Conservation (phyloP, 768 basidiomycete species). For the Rhizopogon roseolus region DNA sequence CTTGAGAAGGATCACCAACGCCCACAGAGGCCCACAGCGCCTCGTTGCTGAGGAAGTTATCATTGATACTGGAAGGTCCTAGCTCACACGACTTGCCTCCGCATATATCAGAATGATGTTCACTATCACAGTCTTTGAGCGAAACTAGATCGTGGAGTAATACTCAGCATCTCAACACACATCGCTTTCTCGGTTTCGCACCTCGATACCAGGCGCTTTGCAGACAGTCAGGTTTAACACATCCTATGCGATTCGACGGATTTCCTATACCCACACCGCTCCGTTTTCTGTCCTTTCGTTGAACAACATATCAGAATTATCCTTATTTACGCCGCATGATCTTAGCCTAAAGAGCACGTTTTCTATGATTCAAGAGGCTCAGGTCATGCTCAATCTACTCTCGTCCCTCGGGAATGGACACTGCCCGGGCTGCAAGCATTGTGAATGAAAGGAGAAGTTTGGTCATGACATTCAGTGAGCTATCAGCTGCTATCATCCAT, state of each 20-base stretch:
- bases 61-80: no score
- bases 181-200: not conserved
- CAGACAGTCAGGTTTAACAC: not conserved
- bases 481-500: conserved; percentile 1
- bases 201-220: not conserved
- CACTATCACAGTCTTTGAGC: not conserved
- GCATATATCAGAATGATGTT: no score
- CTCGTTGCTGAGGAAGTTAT: no score
- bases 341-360: not conserved
- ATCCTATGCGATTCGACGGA: conserved; percentile 2
- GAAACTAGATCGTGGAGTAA: not conserved
- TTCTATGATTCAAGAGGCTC: conserved; percentile 10
- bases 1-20: no score
- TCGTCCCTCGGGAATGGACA: conserved; percentile 45
- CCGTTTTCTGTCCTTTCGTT: conserved; percentile 1
- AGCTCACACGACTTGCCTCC: no score
- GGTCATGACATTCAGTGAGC: conserved; percentile 92
- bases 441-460: conserved; percentile 79
- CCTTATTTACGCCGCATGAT: conserved; percentile 1
- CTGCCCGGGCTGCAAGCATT: conserved; percentile 80
- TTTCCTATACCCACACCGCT: conserved; percentile 1
- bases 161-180: no score
- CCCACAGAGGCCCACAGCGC: no score
- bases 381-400: conserved; percentile 7
- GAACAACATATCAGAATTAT: not conserved